Conservation (phyloP, 352 stramenopile genomes). For the Phytophthora sp. region DNA sequence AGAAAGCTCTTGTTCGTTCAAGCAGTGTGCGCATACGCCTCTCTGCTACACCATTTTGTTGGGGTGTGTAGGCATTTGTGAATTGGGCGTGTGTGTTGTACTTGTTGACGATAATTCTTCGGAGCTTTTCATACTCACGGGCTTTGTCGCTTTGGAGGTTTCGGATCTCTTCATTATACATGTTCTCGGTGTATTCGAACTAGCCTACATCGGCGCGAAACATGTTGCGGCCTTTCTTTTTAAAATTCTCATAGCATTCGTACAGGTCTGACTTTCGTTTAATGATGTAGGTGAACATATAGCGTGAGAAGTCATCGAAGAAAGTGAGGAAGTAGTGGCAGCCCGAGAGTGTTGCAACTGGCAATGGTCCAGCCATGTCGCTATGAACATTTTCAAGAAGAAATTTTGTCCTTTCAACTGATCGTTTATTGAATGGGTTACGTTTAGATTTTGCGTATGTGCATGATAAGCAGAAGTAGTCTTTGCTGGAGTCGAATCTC, state of each 20-base stretch:
- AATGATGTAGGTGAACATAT: too few relatives aligned
- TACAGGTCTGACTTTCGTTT: too few relatives aligned
- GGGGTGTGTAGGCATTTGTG: not conserved
- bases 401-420: constrained; percentile 18
- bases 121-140: not conserved
- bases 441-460: constrained; percentile 20
- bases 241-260: too few relatives aligned
- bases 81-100: constrained; percentile 1
- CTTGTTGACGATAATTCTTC: not conserved
- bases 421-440: constrained; percentile 25
- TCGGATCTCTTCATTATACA: not conserved
- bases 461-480: constrained; percentile 21
- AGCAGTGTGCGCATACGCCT: not conserved
- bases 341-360: constrained; percentile 7
- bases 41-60: constrained; percentile 2
- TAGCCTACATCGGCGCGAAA: not conserved
- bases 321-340: too few relatives aligned
- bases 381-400: constrained; percentile 23
- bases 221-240: too few relatives aligned
- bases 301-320: too few relatives aligned
- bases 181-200: not conserved
- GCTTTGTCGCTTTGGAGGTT: not conserved
- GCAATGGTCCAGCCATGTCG: constrained; percentile 18
- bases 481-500: not conserved
- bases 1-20: not conserved